Conservation (phyloP, 495 filamentous ascomycete genomes). For the Articulospora tetracladia region DNA sequence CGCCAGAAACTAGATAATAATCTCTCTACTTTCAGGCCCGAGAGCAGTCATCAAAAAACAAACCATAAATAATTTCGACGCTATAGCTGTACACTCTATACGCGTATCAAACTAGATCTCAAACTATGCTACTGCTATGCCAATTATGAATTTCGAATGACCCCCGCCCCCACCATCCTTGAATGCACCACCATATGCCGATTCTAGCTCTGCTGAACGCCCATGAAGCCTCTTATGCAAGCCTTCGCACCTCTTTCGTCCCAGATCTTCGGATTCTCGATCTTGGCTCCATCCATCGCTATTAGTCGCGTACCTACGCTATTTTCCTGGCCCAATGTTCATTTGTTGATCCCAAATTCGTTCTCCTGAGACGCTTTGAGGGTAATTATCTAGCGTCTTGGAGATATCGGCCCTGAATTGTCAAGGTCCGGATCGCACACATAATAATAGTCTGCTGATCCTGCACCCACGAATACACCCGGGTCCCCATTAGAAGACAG, state of each 20-base stretch:
- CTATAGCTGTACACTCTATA: too few relatives aligned
- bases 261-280: neutral
- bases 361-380: neutral
- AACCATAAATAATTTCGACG: too few relatives aligned
- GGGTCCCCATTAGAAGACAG: constrained; percentile 10
- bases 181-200: neutral
- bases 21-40: too few relatives aligned
- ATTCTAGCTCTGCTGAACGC: neutral
- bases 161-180: neutral
- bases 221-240: neutral
- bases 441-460: constrained; percentile 11
- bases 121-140: too few relatives aligned
- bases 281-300: neutral
- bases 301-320: neutral
- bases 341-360: neutral
- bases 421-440: neutral
- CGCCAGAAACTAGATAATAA: too few relatives aligned
- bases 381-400: neutral
- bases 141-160: too few relatives aligned
- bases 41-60: too few relatives aligned
- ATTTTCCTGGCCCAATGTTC: neutral
- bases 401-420: neutral
- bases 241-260: neutral
- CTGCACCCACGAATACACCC: constrained; percentile 9
- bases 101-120: too few relatives aligned